These are phyloP conservation scores for Nakazawaea molendinolei DNA, from an alignment of 805 yeast species.

Conservation along the genomic window DNA sequence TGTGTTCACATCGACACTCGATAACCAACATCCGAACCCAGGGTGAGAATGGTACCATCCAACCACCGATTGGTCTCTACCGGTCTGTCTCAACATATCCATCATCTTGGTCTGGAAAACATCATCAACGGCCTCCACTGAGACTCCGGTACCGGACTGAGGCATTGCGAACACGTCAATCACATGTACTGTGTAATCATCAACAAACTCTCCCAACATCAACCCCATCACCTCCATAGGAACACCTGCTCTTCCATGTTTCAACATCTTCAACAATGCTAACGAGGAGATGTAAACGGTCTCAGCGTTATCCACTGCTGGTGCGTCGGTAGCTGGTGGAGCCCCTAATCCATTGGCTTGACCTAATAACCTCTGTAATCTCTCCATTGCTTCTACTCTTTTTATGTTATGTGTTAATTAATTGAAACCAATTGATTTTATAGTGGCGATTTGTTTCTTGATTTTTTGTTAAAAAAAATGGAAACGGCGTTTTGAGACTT, in stretches of 20 bases:
- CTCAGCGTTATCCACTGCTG: slow-evolving; percentile 90
- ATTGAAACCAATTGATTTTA: not conserved
- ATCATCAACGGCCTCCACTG: slow-evolving; percentile 98
- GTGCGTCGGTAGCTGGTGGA: slow-evolving; percentile 56
- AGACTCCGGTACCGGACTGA: slow-evolving; percentile 92
- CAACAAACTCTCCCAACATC: slow-evolving; percentile 97
- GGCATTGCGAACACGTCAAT: slow-evolving; percentile 99
- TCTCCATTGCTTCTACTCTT: slow-evolving; percentile 36
- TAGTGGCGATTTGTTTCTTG: slow-evolving; percentile 6
- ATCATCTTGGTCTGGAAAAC: slow-evolving; percentile 98
- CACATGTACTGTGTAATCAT: slow-evolving; percentile 94
- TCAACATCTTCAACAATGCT: slow-evolving; percentile 92
- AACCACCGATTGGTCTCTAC: slow-evolving; percentile 98
- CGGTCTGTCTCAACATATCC: slow-evolving; percentile 99
- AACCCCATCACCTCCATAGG: slow-evolving; percentile 90
- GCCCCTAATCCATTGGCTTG: slow-evolving; percentile 33
- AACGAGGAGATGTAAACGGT: slow-evolving; percentile 94
- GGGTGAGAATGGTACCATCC: slow-evolving; percentile 99
- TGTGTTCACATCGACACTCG: slow-evolving; percentile 94
- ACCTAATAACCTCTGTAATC: slow-evolving; percentile 42
- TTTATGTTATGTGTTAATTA: not conserved
- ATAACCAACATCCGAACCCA: slow-evolving; percentile 99
- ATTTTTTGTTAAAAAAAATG: no score
- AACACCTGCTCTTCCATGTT: slow-evolving; percentile 91
- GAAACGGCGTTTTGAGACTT: no score